Evolutionary conservation across 164 flowering plant genomes (phyloP).

Genomic region (Cinnamomum micranthum): DNA sequence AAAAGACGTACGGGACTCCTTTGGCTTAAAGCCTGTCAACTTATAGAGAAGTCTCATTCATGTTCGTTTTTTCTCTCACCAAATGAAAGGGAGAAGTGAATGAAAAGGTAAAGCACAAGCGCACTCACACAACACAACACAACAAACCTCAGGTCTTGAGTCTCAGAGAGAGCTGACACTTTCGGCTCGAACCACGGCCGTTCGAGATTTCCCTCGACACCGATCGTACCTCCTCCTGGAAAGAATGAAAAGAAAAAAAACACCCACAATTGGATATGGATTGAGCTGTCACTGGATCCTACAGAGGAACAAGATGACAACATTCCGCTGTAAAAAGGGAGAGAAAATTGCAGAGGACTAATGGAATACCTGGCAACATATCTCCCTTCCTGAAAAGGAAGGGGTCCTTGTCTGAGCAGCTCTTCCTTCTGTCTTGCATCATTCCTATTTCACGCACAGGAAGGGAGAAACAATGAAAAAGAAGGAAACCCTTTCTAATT

Average conservation of each 20-base stretch:
- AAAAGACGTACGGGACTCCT: not conserved
- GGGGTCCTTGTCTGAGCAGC: slow-evolving; percentile 52
- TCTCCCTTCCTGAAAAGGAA: slow-evolving; percentile 40
- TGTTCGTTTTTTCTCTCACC: not conserved
- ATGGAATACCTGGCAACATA: slow-evolving; percentile 37
- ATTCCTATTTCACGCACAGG: slow-evolving; percentile 1
- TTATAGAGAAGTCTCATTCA: not conserved
- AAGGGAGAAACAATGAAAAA: not conserved
- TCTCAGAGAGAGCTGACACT: slow-evolving; percentile 18
- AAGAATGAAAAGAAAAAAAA: not conserved
- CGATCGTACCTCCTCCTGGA: slow-evolving; percentile 34
- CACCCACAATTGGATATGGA: not conserved
- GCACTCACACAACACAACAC: not conserved
- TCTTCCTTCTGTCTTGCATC: slow-evolving; percentile 37
- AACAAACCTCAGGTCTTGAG: slow-evolving; percentile 34
- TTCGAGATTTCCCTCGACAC: slow-evolving; percentile 19
- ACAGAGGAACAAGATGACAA: not conserved
- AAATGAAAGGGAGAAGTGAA: not conserved
- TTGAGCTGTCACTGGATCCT: not conserved
- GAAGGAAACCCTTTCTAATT: not conserved
- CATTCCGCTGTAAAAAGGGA: not conserved
- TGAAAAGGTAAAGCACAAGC: not conserved
- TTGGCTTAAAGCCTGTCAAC: not conserved
- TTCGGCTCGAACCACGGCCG: slow-evolving; percentile 24
- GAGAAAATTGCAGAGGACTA: not conserved